Percentiles rank a stretch among this genome's conserved stretches.
Conservation (phyloP, 2,329 filamentous ascomycete species). For the Botrytis fabae region DNA sequence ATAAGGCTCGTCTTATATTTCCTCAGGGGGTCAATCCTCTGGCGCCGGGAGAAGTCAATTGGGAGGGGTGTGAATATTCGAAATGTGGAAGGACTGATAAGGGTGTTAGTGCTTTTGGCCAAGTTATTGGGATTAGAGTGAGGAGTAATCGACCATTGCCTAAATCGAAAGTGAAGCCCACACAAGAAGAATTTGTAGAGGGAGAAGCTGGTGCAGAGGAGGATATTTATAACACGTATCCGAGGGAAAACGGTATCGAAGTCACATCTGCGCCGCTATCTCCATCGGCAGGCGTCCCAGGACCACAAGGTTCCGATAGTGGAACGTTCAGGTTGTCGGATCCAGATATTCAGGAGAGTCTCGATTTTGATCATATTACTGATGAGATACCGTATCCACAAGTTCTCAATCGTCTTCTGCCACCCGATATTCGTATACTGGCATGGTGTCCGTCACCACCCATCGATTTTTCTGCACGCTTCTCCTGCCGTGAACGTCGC, state of each 20-base stretch:
- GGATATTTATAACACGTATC: conserved; percentile 31
- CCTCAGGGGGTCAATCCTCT: conserved; percentile 51
- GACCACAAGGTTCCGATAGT: background rate
- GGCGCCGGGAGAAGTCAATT: conserved; percentile 63
- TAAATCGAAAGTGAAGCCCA: conserved; percentile 31
- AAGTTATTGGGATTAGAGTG: conserved; percentile 83
- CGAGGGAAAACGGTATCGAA: conserved; percentile 34
- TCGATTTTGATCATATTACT: conserved; percentile 63
- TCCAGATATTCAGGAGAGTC: conserved; percentile 37
- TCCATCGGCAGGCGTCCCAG: conserved; percentile 24
- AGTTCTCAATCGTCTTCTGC: conserved; percentile 83
- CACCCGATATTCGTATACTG: conserved; percentile 83
- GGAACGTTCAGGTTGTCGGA: conserved; percentile 23
- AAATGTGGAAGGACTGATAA: conserved; percentile 93
- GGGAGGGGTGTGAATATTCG: conserved; percentile 83
- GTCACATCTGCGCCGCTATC: conserved; percentile 34
- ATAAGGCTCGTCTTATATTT: conserved; percentile 78
- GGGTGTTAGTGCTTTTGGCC: conserved; percentile 94
- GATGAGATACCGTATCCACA: conserved; percentile 85
- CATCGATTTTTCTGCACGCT: conserved; percentile 80
- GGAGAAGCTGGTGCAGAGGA: conserved; percentile 24
- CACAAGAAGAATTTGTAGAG: conserved; percentile 25
- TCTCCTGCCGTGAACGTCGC: conserved; percentile 85
- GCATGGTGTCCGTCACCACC: conserved; percentile 91
- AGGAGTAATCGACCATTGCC: conserved; percentile 72